Evolutionary conservation across 1,139 yeast genomes (phyloP).

Genomic region (Geotrichum histeridarum): DNA sequence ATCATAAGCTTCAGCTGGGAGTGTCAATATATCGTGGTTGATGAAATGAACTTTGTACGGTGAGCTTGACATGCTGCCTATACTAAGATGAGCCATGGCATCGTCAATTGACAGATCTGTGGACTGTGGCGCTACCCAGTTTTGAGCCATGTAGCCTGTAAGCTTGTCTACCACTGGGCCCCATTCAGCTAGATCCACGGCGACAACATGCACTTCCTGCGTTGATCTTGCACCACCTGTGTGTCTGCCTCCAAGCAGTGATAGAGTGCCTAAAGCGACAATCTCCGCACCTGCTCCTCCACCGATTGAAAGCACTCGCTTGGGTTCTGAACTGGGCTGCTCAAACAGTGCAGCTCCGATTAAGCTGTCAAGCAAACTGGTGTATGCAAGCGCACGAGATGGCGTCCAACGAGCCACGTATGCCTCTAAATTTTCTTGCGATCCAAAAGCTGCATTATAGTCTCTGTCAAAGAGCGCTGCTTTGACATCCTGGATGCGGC

Average conservation of each 20-base stretch:
- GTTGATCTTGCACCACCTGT: conserved; percentile 21
- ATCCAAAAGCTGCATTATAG: conserved; percentile 62
- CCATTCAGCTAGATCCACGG: conserved; percentile 83
- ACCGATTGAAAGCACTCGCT: conserved; percentile 59
- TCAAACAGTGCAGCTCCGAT: conserved; percentile 16
- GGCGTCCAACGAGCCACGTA: conserved; percentile 86
- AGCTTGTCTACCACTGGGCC: conserved; percentile 46
- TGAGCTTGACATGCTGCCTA: conserved; percentile 13
- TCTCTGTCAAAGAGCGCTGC: conserved; percentile 63
- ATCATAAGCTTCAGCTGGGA: conserved; percentile 28
- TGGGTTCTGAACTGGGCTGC: background rate
- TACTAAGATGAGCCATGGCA: conserved; percentile 18
- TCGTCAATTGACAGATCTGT: conserved; percentile 23
- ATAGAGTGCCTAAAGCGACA: conserved; percentile 61
- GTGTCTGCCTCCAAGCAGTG: conserved; percentile 26
- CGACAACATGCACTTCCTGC: conserved; percentile 42
- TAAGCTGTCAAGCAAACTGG: conserved; percentile 13
- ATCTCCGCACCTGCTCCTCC: conserved; percentile 90
- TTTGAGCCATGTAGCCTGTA: conserved; percentile 38
- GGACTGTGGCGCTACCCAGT: conserved; percentile 22
- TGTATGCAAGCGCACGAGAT: conserved; percentile 62
- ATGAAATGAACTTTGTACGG: conserved; percentile 46
- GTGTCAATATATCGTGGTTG: conserved; percentile 47
- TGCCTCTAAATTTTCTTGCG: conserved; percentile 61
- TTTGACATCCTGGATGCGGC: conserved; percentile 60